Base-by-base conservation (phyloP, 768 basidiomycete species). In the Pulveroboletus sp. region DNA sequence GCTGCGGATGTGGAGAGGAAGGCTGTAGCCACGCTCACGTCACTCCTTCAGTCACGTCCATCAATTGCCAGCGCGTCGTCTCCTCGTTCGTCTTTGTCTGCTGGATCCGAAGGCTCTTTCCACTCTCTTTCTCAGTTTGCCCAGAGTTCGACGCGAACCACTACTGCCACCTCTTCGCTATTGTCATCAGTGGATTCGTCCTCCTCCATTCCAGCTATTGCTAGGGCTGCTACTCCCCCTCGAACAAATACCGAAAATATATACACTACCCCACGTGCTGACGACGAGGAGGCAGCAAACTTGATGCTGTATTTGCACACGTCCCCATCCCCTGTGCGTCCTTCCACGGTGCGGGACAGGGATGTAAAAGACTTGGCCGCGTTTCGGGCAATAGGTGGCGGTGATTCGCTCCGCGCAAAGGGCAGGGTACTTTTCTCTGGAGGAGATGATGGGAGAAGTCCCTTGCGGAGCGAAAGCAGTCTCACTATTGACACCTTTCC, bases 271-370 rank as follows among this genome's bases (percentile, higher is more conserved):
- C 50, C 76, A 75, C 52, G 80, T 71, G 81, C 82, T 30, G 87
- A 89, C 64, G 84, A 81, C 53, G 66, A 68, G 32, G 90, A 92
- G 60, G 90, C 89, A 0, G 89, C 90, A n/a, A 87, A 89, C 61
- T 69, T 91, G 39, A 86, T 93, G 81, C 71, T 92, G 18, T 88
- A 80, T 69, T 78, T 93, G 44, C 89, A 90, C 37, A 90, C 89
- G 6, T 90, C 87, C 1, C 89, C 89, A 0, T 90, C 88, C 0
- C 89, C 89, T 8, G 86, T 76, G 17, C 81, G 88, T 36, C 77
- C 78, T 18, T 68, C 74, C 14, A 76, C 74, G 38, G 79, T 76
- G 32, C 68, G 71, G 33, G 64, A 69, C 24, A 61, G 51, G 27
- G 79, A 81, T 37, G 60, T 73, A 6, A 77, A 73, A 55, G 84